Percentiles rank a stretch among this genome's conserved stretches.
phyloP scores from a whole-genome alignment of 2,329 filamentous ascomycete species.

The Botryotinia globosa region DNA sequence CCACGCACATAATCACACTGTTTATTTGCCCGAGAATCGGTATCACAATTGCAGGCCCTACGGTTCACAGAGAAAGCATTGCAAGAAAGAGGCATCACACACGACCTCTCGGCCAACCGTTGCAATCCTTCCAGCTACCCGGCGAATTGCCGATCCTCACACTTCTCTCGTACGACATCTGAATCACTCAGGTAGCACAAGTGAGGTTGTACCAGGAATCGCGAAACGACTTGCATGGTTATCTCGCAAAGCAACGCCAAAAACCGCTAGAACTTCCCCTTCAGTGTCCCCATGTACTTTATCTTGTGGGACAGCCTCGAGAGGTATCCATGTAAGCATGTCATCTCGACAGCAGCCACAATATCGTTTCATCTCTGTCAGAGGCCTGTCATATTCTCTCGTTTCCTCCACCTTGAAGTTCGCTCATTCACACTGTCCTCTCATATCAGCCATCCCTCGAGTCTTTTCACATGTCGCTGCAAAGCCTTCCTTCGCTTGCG shows the following conservation, averaged over 20 bases:
- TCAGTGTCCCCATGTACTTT: neutral
- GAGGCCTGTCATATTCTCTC: neutral
- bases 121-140: conserved; percentile 8
- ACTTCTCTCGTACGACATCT: conserved; percentile 1
- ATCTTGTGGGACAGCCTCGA: neutral
- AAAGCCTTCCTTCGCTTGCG: neutral
- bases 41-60: neutral
- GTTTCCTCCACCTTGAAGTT: neutral
- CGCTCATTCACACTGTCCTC: neutral
- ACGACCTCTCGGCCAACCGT: neutral
- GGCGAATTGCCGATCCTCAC: neutral
- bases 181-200: neutral
- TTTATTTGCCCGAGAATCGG: neutral
- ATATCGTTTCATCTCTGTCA: neutral
- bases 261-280: neutral
- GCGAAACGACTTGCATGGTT: neutral
- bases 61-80: neutral
- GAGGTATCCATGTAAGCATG: neutral
- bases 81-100: conserved; percentile 4
- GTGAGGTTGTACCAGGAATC: neutral
- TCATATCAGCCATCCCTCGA: neutral
- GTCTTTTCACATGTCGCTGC: neutral
- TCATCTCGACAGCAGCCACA: neutral
- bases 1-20: conserved; percentile 1
- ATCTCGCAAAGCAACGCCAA: neutral